Percentiles rank a stretch among this genome's conserved stretches.
These are phyloP conservation scores for Pythium dissotocum DNA, from an alignment of 352 stramenopile genomes.

Conservation along the genomic window DNA sequence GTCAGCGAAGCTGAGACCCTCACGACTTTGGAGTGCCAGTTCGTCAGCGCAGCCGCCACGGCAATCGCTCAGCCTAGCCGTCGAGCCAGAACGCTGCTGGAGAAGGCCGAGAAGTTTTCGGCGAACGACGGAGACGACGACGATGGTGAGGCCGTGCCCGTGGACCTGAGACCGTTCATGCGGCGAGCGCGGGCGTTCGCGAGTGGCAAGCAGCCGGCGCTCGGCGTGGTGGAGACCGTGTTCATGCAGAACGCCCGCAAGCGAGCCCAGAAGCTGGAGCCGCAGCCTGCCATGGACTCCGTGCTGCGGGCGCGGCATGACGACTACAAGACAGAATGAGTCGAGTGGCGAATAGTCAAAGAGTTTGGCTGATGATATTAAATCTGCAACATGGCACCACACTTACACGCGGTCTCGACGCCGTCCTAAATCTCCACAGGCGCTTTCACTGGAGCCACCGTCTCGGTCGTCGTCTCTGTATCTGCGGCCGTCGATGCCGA, in stretches of 20 bases:
- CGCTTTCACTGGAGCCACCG: neutral
- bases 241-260: slow-evolving; percentile 27
- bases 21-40: slow-evolving; percentile 1
- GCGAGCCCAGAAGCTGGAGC: slow-evolving; percentile 18
- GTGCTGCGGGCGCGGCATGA: neutral
- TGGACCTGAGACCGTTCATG: slow-evolving; percentile 28
- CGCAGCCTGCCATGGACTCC: neutral
- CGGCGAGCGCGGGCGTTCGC: slow-evolving; percentile 17
- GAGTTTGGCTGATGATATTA: slow-evolving; percentile 1
- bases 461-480: neutral
- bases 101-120: slow-evolving; percentile 7
- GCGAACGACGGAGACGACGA: slow-evolving; percentile 10
- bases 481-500: neutral
- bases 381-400: neutral
- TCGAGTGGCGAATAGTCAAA: neutral
- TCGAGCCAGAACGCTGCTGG: neutral
- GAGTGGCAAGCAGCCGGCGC: neutral
- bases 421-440: neutral
- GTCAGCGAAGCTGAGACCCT: neutral
- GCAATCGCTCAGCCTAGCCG: neutral
- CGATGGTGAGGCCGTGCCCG: slow-evolving; percentile 5
- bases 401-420: neutral
- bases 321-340: neutral
- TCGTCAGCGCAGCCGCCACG: neutral
- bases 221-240: slow-evolving; percentile 18